Evolutionary conservation across 345 rosid species (phyloP).

Genomic region (Citrus unshiu): DNA sequence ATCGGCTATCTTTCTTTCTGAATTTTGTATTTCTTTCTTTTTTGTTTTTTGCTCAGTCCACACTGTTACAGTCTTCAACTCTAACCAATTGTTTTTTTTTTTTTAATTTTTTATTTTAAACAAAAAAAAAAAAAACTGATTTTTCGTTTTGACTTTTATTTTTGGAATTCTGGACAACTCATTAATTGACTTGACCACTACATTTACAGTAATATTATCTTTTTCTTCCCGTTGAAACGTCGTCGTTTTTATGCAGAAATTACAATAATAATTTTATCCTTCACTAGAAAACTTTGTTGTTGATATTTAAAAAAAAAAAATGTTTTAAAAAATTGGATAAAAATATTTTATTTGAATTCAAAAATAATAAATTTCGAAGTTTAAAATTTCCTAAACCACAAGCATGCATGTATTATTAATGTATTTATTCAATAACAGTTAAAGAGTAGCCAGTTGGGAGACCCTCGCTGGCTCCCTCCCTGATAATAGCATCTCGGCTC

Average conservation of each 20-base stretch:
- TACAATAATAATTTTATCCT: too few relatives aligned
- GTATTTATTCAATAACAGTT: background rate
- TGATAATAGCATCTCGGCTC: background rate
- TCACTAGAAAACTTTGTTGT: too few relatives aligned
- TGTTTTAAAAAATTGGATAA: background rate
- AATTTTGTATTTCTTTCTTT: background rate
- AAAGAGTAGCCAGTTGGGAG: background rate
- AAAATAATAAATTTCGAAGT: background rate
- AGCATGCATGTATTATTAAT: too few relatives aligned
- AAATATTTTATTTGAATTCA: background rate
- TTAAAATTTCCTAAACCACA: background rate
- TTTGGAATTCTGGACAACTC: too few relatives aligned
- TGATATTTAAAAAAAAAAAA: background rate
- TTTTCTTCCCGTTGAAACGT: too few relatives aligned
- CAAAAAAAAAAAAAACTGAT: too few relatives aligned
- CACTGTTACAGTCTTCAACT: background rate
- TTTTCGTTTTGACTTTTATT: too few relatives aligned
- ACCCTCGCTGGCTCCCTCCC: background rate
- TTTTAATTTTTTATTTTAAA: background rate
- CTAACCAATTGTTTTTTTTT: background rate
- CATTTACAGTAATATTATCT: too few relatives aligned
- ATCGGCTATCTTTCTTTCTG: background rate
- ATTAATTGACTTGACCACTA: too few relatives aligned
- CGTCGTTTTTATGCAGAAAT: too few relatives aligned
- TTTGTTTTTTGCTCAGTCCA: too few relatives aligned